Evolutionary conservation across 345 rosid species (phyloP), one percentile per base, ranked within the genome.

Genomic region (Salix arbutifolia): DNA sequence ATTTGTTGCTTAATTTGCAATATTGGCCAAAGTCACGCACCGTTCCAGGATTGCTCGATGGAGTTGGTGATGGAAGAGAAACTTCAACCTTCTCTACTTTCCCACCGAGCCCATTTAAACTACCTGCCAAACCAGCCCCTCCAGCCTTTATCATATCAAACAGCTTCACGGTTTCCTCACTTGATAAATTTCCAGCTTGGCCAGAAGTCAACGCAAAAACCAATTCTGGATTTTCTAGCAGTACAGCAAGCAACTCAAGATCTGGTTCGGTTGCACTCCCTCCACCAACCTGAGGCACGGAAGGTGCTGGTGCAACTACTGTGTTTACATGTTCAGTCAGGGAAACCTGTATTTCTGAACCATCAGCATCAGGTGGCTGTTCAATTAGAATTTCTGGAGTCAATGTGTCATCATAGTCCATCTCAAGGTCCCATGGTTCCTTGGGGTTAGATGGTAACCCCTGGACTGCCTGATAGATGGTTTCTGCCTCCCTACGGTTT

Each of bases 11-110:
- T 48, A 78, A 77, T 46, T 80, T 65, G 75, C 77, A 80, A 84
- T 69, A 86, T 76, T 79, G 81, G 80, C 91, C 85, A n/a, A 67
- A 76, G 77, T 84, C 58, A 94, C 98, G 92, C 95, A 93, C 99
- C 97, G 87, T 95, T 91, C 90, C 96, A 70, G 94, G 89, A 85
- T 90, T 89, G 88, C 84, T 85, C 1, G 97, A 81, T 40, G 98
- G 99, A 65, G 99, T 95, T 50, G 98, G 98, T 46, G 98, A 91
- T 46, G 98, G 99, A 80, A 93, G 98, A 76, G 98, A 93, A 67
- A 91, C 97, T 88, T 90, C 93, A 69, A 87, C 92, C 72, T 88
- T 91, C 82, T 88, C 92, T 52, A 78, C 84, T 74, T 87, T 81
- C 52, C 75, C 83, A 69, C 75, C 78, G 4, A 69, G 26, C 72